Evolutionary conservation across 1,139 yeast species (phyloP).

Genomic region (Cylindricascospora bacillispora): DNA sequence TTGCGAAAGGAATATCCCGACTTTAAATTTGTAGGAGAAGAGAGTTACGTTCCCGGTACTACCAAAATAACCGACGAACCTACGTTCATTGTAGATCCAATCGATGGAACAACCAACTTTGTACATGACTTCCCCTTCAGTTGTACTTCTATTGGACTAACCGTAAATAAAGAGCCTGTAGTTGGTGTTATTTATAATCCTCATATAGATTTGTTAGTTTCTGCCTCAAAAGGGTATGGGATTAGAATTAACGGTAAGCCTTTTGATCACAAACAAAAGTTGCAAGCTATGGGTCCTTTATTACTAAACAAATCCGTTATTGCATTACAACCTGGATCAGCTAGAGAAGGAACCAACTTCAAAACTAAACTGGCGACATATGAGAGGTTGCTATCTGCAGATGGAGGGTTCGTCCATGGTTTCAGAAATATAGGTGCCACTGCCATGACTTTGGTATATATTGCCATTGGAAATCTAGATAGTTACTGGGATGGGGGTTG

Average conservation of each 20-base stretch:
- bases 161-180: conserved; percentile 35
- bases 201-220: conserved; percentile 35
- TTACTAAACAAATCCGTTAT: conserved; percentile 38
- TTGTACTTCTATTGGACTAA: conserved; percentile 46
- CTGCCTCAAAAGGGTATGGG: conserved; percentile 41
- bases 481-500: conserved; percentile 57
- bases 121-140: conserved; percentile 47
- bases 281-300: conserved; percentile 26
- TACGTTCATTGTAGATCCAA: conserved; percentile 49
- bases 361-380: conserved; percentile 37
- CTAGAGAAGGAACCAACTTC: conserved; percentile 39
- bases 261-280: conserved; percentile 28
- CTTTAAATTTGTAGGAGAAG: conserved; percentile 47
- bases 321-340: conserved; percentile 51
- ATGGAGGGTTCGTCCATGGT: conserved; percentile 44
- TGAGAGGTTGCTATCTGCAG: conserved; percentile 32
- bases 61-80: conserved; percentile 38
- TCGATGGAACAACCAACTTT: conserved; percentile 52
- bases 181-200: conserved; percentile 53
- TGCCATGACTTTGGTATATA: conserved; percentile 43
- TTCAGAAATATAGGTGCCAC: conserved; percentile 48
- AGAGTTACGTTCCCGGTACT: conserved; percentile 38
- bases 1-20: conserved; percentile 32
- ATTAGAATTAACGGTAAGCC: conserved; percentile 33
- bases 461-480: conserved; percentile 44